phyloP scores from a whole-genome alignment of 1,284 basidiomycete genomes.

The Rhodotorula sp. region DNA sequence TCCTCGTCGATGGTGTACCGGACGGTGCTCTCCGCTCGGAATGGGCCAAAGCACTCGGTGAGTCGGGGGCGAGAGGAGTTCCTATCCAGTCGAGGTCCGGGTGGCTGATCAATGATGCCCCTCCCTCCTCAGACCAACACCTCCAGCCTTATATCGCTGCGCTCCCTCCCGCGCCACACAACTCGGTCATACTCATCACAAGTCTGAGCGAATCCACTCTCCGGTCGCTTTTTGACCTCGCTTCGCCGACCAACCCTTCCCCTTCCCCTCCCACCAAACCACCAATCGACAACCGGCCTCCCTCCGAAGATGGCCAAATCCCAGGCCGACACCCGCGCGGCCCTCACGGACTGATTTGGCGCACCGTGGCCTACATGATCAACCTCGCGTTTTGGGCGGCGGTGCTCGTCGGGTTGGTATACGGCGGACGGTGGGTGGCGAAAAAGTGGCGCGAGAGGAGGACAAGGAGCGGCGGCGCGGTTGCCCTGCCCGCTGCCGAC shows the following conservation, averaged over 20 bases:
- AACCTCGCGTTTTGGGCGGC: background rate
- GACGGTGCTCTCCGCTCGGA: background rate
- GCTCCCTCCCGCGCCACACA: constrained; percentile 20
- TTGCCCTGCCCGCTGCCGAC: background rate
- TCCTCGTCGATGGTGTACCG: constrained; percentile 3
- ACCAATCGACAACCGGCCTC: too few species aligned
- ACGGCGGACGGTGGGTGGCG: background rate
- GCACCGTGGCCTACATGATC: constrained; percentile 2
- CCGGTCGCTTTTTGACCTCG: constrained; percentile 15
- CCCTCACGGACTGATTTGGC: background rate
- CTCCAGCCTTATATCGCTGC: constrained; percentile 2
- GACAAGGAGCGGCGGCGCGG: background rate
- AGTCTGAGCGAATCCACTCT: constrained; percentile 12
- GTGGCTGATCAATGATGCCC: too few species aligned
- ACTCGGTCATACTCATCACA: constrained; percentile 16
- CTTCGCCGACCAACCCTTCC: background rate
- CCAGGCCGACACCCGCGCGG: too few species aligned
- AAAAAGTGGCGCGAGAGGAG: background rate
- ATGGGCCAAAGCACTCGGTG: constrained; percentile 6
- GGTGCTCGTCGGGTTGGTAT: background rate
- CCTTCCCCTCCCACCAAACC: background rate
- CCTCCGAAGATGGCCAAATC: too few species aligned
- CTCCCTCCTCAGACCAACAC: constrained; percentile 8
- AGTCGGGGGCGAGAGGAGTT: background rate
- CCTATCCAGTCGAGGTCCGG: too few species aligned